phyloP scores from a whole-genome alignment of 2,329 filamentous ascomycete genomes.

The Ceratocystis ficicola region DNA sequence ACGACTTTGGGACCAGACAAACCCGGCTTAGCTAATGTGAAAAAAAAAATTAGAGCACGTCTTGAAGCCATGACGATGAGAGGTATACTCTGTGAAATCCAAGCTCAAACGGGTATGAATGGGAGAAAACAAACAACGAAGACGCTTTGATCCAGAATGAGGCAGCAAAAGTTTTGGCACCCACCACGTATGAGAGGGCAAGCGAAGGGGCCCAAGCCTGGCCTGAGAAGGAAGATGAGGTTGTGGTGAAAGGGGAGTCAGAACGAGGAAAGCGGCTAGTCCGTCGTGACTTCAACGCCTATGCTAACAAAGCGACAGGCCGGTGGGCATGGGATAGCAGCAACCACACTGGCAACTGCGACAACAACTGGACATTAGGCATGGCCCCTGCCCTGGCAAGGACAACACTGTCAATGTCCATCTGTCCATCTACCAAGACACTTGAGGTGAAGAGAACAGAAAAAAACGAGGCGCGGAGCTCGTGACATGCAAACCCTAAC shows the following conservation, averaged over 20 bases:
- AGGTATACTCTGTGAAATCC: too few species aligned
- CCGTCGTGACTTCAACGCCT: background rate
- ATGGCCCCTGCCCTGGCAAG: too few species aligned
- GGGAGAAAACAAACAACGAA: background rate
- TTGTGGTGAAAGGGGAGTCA: background rate
- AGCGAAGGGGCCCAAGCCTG: slow-evolving; percentile 2
- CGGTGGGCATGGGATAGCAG: background rate
- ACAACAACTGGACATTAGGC: background rate
- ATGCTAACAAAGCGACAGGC: background rate
- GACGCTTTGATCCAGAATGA: background rate
- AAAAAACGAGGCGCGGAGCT: too few species aligned
- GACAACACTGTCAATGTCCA: too few species aligned
- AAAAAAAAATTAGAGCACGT: too few species aligned
- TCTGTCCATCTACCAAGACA: too few species aligned
- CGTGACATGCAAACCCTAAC: too few species aligned
- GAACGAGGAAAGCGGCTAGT: background rate
- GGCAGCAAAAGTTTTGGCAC: background rate
- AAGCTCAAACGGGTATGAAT: too few species aligned
- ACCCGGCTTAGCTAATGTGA: background rate
- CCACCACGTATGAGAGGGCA: background rate
- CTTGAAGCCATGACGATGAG: too few species aligned
- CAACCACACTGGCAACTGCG: background rate
- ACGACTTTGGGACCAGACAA: background rate
- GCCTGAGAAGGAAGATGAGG: background rate
- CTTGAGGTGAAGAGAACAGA: too few species aligned